These are phyloP conservation scores for Ambrosiella beaveri DNA, from an alignment of 2,329 filamentous ascomycete genomes.

Conservation along the genomic window DNA sequence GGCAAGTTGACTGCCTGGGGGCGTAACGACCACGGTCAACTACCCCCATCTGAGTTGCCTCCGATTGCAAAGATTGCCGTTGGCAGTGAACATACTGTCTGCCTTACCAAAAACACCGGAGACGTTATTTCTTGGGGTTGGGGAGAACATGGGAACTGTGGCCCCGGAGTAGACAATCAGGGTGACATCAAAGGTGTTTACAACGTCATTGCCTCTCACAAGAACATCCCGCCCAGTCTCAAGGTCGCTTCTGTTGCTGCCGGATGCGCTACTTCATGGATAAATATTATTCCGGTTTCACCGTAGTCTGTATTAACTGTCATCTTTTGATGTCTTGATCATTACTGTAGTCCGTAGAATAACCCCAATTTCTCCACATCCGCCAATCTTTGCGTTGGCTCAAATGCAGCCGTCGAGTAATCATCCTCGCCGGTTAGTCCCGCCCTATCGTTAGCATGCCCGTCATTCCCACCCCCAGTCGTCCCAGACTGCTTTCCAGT, in stretches of 20 bases:
- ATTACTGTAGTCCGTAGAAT: constrained; percentile 18
- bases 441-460: not conserved
- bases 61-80: constrained; percentile 47
- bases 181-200: constrained; percentile 53
- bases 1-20: constrained; percentile 58
- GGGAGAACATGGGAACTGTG: constrained; percentile 97
- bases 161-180: constrained; percentile 38
- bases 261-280: constrained; percentile 84
- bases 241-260: constrained; percentile 50
- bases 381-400: constrained; percentile 58
- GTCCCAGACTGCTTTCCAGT: constrained; percentile 17
- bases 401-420: constrained; percentile 23
- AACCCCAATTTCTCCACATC: constrained; percentile 38
- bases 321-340: not conserved
- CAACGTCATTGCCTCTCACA: constrained; percentile 46
- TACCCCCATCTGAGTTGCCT: constrained; percentile 47
- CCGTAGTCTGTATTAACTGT: not conserved
- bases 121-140: constrained; percentile 79
- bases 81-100: constrained; percentile 82
- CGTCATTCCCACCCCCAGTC: not conserved
- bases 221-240: constrained; percentile 32
- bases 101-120: constrained; percentile 39
- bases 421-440: not conserved
- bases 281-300: constrained; percentile 28
- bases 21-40: constrained; percentile 67